Evolutionary conservation across 1,284 basidiomycete species (phyloP), one percentile per base, ranked within the genome.

Genomic region (Meripilus lineatus): DNA sequence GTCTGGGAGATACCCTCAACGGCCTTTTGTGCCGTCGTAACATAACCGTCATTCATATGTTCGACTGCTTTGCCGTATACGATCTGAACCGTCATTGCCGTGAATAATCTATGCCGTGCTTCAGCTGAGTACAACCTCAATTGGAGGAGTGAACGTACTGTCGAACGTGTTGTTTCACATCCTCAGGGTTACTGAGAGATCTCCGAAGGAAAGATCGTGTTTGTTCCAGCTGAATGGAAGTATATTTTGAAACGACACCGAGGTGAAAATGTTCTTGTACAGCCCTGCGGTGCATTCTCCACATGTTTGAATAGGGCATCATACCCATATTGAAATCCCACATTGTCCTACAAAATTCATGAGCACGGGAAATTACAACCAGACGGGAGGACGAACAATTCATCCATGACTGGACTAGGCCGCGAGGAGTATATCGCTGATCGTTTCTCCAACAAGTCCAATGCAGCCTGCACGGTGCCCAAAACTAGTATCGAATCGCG

Each of bases 291-390:
- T 54, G 46, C 24, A 50, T 26, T 40, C 54, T 33, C 61, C 65
- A 70, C 5, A 53, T 55, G 5, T 59, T 55, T 2, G 63, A 61
- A 40, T 68, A 69, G 30, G 42, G 60, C 57, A 2, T 63, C 63
- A 40, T 67, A 28, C 40, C 53, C 42, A 57, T 50, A 5, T 58
- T 59, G 18, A 71, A 53, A 6, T 61, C 53, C 60, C 28, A 30
- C 10, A n/a, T n/a, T 11, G 10, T 36, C 34, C 18, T 13, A 36
- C 8, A 11, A 8, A 8, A 18, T 11, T 36, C 34, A 17, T 36
- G 10, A 18, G 18, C 8, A 11, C 18, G 34, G 34, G 10, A 17
- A 10, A 11, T 8, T 17, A 36, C 8, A 30, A 10, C n/a, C n/a
- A 8, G n/a, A 30, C n/a, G 18, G 18, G 13, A 20, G 18, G 18